Percentiles rank a stretch among this genome's conserved stretches.
phyloP scores from a whole-genome alignment of 2,329 filamentous ascomycete genomes.

The Clarireedia homoeocarpa region DNA sequence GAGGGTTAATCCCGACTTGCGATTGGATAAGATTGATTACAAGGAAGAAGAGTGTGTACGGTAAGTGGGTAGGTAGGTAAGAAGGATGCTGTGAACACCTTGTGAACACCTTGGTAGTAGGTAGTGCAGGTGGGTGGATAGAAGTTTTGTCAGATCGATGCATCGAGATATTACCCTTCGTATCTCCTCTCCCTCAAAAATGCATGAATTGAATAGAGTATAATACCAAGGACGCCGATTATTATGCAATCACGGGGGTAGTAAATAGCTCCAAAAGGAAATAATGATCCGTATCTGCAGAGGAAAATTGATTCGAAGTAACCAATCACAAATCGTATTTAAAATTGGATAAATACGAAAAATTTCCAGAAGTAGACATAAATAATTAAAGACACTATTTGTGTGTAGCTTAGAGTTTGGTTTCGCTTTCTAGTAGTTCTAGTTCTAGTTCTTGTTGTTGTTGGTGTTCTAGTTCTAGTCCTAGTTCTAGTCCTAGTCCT shows the following conservation, averaged over 20 bases:
- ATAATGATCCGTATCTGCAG: slow-evolving; percentile 5
- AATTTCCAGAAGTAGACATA: slow-evolving; percentile 1
- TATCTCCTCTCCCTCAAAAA: neutral
- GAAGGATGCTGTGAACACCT: no score
- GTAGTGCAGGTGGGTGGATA: neutral
- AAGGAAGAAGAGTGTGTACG: neutral
- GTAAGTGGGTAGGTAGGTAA: no score
- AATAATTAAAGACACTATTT: neutral
- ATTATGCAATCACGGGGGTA: slow-evolving; percentile 6
- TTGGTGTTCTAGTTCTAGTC: no score
- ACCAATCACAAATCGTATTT: neutral
- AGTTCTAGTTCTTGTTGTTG: no score
- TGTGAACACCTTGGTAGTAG: no score
- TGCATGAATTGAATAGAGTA: neutral
- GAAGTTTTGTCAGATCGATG: neutral
- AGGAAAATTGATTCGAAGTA: neutral
- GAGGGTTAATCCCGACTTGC: neutral
- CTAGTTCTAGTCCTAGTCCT: no score
- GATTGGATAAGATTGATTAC: slow-evolving; percentile 3
- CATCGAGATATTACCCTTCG: neutral
- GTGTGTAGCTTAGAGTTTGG: no score
- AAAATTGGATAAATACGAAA: neutral
- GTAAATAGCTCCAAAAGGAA: neutral
- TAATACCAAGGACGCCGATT: slow-evolving; percentile 7
- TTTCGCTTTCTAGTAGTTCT: no score